A percentile compares a stretch with the other conserved stretches of the same genome.
Conservation (phyloP, 768 basidiomycete genomes). For the Boletus subparvulus region DNA sequence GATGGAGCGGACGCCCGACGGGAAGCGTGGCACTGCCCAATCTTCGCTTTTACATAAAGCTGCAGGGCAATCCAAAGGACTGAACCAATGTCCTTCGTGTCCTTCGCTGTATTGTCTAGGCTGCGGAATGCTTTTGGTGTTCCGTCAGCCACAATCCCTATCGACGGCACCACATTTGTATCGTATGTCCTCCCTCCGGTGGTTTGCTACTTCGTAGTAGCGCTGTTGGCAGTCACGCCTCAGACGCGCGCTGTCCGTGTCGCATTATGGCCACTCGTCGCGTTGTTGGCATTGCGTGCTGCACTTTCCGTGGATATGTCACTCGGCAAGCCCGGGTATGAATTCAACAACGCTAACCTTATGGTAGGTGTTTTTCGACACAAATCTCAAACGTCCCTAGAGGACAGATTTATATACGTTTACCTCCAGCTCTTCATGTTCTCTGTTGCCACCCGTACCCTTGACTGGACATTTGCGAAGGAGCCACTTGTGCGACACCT, state of each 20-base stretch:
- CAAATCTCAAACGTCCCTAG: too few relatives aligned
- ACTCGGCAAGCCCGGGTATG: not conserved
- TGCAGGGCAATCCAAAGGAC: too few relatives aligned
- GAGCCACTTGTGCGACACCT: not conserved
- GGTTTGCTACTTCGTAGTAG: not conserved
- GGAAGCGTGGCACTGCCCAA: too few relatives aligned
- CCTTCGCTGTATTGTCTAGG: not conserved
- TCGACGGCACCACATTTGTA: not conserved
- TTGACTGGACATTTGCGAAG: not conserved
- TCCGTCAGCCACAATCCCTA: not conserved
- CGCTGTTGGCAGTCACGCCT: not conserved
- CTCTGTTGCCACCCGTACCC: not conserved
- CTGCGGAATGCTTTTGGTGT: not conserved
- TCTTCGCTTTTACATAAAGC: too few relatives aligned
- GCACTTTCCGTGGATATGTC: conserved; percentile 1
- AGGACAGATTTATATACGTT: too few relatives aligned
- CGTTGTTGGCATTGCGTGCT: not conserved
- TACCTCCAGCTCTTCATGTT: not conserved
- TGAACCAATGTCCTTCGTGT: not conserved
- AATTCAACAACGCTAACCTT: not conserved
- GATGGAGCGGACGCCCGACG: too few relatives aligned
- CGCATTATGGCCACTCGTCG: not conserved
- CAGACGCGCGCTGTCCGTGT: not conserved
- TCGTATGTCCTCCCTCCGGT: not conserved
- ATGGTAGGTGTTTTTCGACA: not conserved